phyloP scores from a whole-genome alignment of 139 green algal genomes.

The Edaphochlamys debaryana region DNA sequence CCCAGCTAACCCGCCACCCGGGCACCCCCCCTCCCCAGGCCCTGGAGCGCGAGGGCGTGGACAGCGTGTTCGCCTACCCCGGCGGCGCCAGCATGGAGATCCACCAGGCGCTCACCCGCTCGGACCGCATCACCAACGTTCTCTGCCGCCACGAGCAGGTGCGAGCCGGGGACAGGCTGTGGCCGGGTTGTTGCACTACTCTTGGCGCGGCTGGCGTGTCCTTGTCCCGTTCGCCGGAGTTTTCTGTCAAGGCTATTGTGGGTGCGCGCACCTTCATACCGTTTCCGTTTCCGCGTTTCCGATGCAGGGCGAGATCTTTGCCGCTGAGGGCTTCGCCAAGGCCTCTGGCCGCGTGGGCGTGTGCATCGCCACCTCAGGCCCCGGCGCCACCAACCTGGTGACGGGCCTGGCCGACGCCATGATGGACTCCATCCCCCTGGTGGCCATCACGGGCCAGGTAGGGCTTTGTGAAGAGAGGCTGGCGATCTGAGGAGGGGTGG shows the following conservation, averaged over 20 bases:
- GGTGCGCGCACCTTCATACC: too few species aligned
- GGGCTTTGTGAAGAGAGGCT: too few species aligned
- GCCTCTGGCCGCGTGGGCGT: slow-evolving; percentile 94
- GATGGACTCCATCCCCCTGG: slow-evolving; percentile 96
- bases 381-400: slow-evolving; percentile 98
- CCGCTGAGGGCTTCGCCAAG: slow-evolving; percentile 99
- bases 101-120: slow-evolving; percentile 97
- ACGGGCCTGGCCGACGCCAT: slow-evolving; percentile 98
- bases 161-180: not conserved
- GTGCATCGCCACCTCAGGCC: slow-evolving; percentile 98
- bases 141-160: slow-evolving; percentile 99
- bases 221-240: too few species aligned
- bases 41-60: slow-evolving; percentile 93
- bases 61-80: slow-evolving; percentile 75
- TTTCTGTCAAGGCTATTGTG: too few species aligned
- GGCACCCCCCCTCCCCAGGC: too few species aligned
- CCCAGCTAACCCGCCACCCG: too few species aligned
- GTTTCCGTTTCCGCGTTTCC: too few species aligned
- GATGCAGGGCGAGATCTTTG: slow-evolving; percentile 97
- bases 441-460: slow-evolving; percentile 98
- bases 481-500: not conserved
- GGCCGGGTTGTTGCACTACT: not conserved
- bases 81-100: slow-evolving; percentile 99
- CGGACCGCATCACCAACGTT: slow-evolving; percentile 90
- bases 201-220: too few species aligned